Base-by-base conservation (phyloP, 2,329 filamentous ascomycete genomes). In the Aureobasidium lini region DNA sequence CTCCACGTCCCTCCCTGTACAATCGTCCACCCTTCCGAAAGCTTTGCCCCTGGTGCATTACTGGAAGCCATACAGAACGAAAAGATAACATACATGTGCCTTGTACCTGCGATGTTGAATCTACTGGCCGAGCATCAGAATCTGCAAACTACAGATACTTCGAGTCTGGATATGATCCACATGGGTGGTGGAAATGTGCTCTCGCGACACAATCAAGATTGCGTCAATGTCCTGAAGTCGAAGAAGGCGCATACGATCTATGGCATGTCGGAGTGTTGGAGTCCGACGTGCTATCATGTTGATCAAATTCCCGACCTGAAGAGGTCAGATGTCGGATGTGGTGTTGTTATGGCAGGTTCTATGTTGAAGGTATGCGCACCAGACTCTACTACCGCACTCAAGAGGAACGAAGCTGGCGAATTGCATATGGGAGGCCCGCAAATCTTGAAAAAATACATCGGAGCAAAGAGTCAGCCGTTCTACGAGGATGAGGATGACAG, bases 191-290 rank as follows among this genome's bases (percentile, higher is more conserved):
- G 68, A 7, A 75, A 75, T 40, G 75, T 76, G 2, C 63, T 70
- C 23, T 66, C 68, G 6, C 69, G 66, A 49, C 61, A 69, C 34
- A 62, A 69, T 29, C 66, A 69, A 40, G 63, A 65, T n/a, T 69
- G 67, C 46, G 64, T 64, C 16, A 60, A 65, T 16, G 64, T 66
- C 2, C 59, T 69, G 32, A 68, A 67, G 54, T 66, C 69, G 23
- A 18, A 46, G 7, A 67, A 67, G 6, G 66, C 64, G 11, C 66
- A 65, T 34, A 66, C 66, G 15, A 69, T 67, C 10, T 79, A 76
- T 62, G 76, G 77, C 1, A 77, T 79, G 76, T 78, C 74, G 23
- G 76, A 79, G 62, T 73, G 73, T 2, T 74, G 72, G 11, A 75
- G 73, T 1, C 65, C 75, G 3, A 66, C 77, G 32, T 76, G 73